phyloP scores from a whole-genome alignment of 176 grass and related monocot genomes.

The Musa troglodytarum region DNA sequence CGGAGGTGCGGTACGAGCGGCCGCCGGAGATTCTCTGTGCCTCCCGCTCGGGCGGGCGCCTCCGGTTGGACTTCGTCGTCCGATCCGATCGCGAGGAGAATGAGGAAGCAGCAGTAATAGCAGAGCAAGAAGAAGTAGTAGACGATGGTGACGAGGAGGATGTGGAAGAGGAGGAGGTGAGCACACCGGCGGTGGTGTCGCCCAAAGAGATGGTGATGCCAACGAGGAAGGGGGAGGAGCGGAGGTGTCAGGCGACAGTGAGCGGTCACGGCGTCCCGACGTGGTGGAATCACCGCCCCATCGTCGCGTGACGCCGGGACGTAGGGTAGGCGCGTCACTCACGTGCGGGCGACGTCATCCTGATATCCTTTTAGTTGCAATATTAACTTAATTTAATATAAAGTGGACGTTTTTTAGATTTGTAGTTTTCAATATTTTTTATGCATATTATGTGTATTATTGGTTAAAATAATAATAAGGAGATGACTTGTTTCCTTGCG shows the following conservation, averaged over 20 bases:
- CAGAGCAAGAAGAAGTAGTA: background rate
- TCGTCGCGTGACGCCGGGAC: background rate
- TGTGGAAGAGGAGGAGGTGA: background rate
- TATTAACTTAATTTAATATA: too few species aligned
- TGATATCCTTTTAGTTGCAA: too few species aligned
- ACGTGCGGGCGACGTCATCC: background rate
- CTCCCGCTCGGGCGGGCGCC: constrained; percentile 10
- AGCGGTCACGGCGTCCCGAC: background rate
- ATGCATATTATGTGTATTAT: too few species aligned
- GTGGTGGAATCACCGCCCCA: constrained; percentile 8
- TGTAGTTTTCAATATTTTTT: too few species aligned
- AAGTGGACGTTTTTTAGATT: too few species aligned
- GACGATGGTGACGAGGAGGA: background rate
- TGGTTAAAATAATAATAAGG: too few species aligned
- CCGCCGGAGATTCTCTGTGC: constrained; percentile 7
- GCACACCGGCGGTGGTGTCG: background rate
- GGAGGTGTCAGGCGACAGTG: constrained; percentile 6
- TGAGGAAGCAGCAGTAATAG: background rate
- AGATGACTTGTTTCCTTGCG: too few species aligned
- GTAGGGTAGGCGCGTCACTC: background rate
- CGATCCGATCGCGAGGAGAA: background rate
- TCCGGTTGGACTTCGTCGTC: constrained; percentile 8
- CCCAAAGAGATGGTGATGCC: background rate
- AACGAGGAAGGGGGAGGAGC: background rate
- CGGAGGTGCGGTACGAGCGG: constrained; percentile 9